phyloP scores from a whole-genome alignment of 306 rosid species.

The Acacia melanoxylon region DNA sequence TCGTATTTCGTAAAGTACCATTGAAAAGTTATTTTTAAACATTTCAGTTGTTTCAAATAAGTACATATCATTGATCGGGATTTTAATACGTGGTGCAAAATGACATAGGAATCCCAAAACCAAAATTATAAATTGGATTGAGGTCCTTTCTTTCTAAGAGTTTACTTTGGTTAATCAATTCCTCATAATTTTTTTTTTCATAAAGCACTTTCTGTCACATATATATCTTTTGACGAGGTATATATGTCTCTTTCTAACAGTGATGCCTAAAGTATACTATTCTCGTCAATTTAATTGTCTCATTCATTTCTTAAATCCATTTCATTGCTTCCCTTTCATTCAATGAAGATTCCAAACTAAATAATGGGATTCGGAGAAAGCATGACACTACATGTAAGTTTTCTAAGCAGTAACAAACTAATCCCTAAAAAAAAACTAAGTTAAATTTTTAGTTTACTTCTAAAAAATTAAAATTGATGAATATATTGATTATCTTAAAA shows the following conservation, averaged over 20 bases:
- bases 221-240: background rate
- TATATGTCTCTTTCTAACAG: background rate
- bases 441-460: background rate
- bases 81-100: background rate
- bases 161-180: background rate
- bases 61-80: background rate
- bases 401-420: no score
- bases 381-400: background rate
- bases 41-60: no score
- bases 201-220: background rate
- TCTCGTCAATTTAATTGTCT: background rate
- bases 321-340: background rate
- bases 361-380: no score
- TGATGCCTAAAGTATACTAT: background rate
- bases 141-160: background rate
- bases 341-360: background rate
- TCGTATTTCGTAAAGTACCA: no score
- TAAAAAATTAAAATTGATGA: no score
- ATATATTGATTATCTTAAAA: background rate
- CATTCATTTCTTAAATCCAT: background rate
- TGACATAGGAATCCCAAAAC: background rate
- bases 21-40: no score
- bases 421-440: background rate
- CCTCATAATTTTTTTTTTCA: background rate
- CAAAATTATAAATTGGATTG: background rate